Conservation (phyloP, 345 rosid genomes). For the Eutrema japonicum region DNA sequence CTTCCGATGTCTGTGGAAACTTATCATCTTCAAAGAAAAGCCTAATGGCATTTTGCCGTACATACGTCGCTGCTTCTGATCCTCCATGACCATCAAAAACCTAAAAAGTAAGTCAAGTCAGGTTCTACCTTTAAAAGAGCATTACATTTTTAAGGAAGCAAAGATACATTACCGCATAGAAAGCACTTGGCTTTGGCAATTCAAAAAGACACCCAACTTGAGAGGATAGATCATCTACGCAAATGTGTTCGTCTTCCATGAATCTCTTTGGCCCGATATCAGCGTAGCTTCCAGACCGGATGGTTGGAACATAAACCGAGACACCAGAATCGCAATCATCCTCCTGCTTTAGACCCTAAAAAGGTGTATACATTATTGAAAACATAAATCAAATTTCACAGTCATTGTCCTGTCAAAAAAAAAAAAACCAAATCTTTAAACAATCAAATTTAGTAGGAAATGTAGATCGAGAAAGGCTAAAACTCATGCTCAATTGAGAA, state of each 20-base stretch:
- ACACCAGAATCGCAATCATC: slow-evolving; percentile 25
- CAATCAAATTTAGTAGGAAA: neutral
- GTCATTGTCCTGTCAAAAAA: neutral
- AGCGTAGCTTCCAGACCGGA: slow-evolving; percentile 83
- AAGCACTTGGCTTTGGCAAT: slow-evolving; percentile 70
- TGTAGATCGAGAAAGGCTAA: neutral
- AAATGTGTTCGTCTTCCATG: slow-evolving; percentile 93
- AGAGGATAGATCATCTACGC: slow-evolving; percentile 76
- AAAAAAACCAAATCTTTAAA: neutral
- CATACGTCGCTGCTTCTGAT: slow-evolving; percentile 78
- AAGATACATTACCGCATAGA: slow-evolving; percentile 61
- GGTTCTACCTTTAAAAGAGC: neutral
- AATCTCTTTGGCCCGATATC: slow-evolving; percentile 64
- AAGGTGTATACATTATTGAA: neutral
- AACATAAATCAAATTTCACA: slow-evolving; percentile 8
- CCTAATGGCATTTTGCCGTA: slow-evolving; percentile 68
- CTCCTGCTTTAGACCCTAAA: slow-evolving; percentile 23
- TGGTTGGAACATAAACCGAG: slow-evolving; percentile 52
- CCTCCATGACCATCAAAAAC: slow-evolving; percentile 96
- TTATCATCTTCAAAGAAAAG: slow-evolving; percentile 69
- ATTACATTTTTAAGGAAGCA: neutral
- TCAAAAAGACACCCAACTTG: slow-evolving; percentile 59
- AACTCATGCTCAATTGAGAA: neutral
- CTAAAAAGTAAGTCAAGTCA: slow-evolving; percentile 30
- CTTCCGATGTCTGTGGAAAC: slow-evolving; percentile 58